Base-by-base conservation (phyloP, 768 basidiomycete genomes). In the Lentinula raphanica region DNA sequence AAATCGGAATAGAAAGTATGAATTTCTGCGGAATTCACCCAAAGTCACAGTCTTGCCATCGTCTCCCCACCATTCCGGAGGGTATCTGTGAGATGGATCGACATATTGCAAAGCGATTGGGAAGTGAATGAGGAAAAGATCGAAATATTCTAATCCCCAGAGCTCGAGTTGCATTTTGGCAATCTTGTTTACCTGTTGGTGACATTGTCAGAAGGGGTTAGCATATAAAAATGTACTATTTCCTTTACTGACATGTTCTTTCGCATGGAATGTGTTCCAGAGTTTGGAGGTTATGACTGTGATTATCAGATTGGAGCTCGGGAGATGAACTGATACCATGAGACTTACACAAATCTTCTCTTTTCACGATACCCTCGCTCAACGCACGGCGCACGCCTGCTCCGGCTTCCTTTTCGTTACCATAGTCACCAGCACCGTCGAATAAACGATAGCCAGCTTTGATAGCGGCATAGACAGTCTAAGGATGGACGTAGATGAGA, bases 201-300 rank as follows among this genome's bases (percentile, higher is more conserved):
- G 29, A n/a, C 17, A 35, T 0, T 40, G 53, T 44, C 25, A 38
- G 40, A 23, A 42, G 19, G n/a, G 5, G 3, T 38, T 17, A 2
- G 44, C 58, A 29, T 19, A 44, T 17, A 49, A 54, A 17, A n/a
- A n/a, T n/a, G n/a, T 3, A 23, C 15, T 23, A 15, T 29, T 5
- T 5, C n/a, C 29, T 49, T 32, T 9, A 63, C 82, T 71, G 64
- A 87, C 90, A 66, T 86, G 86, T 56, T 93, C 86, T 58, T 79
- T 81, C 46, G 86, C 84, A 67, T 96, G 92, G 77, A 87, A 91
- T 5, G 90, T 91, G 72, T 94, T 94, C 93, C 92, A 94, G 64
- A 72, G 86, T 83, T 94, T 94, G 62, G 90, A 90, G 51, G 90
- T 92, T 63, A 95, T 88, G 71, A 90, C 88, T 90, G 62, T 7